Evolutionary conservation across 2,329 filamentous ascomycete species (phyloP).

Genomic region (Aureobasidium sp.): DNA sequence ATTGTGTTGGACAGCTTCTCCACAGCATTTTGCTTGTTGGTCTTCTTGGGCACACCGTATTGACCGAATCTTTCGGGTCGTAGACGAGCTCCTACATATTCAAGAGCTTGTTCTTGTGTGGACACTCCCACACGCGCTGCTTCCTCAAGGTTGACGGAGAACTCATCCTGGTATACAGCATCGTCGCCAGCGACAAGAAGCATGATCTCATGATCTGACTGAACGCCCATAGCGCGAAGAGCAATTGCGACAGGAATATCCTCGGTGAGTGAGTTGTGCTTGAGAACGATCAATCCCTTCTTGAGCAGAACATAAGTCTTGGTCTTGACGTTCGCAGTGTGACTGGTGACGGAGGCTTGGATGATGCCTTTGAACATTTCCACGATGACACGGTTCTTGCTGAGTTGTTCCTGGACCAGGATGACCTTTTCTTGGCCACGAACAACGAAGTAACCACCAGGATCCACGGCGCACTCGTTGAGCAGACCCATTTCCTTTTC

Average conservation of each 20-base stretch:
- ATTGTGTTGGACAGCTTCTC: conserved; percentile 90
- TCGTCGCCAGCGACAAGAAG: conserved; percentile 84
- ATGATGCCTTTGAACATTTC: conserved; percentile 93
- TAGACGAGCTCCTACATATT: conserved; percentile 80
- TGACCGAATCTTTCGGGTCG: conserved; percentile 69
- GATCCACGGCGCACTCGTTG: conserved; percentile 93
- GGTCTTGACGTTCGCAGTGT: conserved; percentile 93
- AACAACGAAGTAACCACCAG: conserved; percentile 96
- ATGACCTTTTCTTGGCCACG: conserved; percentile 98
- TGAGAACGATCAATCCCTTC: conserved; percentile 81
- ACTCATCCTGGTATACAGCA: conserved; percentile 85
- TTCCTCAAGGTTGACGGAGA: conserved; percentile 91
- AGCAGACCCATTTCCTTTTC: conserved; percentile 84
- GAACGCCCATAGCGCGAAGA: conserved; percentile 85
- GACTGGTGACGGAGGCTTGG: conserved; percentile 93
- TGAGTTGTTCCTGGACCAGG: conserved; percentile 93
- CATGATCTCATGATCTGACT: conserved; percentile 92
- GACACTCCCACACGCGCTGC: conserved; percentile 75
- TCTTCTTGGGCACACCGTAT: conserved; percentile 48
- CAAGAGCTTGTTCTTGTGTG: conserved; percentile 91
- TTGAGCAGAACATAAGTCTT: conserved; percentile 95
- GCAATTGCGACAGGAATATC: conserved; percentile 92
- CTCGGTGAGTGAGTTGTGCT: conserved; percentile 89
- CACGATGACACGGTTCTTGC: conserved; percentile 98
- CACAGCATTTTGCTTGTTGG: conserved; percentile 82